phyloP scores from a whole-genome alignment of 2,329 filamentous ascomycete species.

The Chrysosporium queenslandicum region DNA sequence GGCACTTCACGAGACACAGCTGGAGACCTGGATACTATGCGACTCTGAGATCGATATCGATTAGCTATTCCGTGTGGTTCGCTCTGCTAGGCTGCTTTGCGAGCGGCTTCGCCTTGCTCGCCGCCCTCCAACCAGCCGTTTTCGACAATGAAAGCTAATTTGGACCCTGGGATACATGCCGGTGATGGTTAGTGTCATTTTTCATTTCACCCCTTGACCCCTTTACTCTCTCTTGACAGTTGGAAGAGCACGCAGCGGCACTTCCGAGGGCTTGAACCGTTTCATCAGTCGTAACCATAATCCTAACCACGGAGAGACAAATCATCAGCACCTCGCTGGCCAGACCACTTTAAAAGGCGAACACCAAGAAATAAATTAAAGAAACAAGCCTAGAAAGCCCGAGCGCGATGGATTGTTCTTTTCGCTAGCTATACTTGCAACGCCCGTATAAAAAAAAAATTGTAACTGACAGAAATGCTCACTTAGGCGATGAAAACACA shows the following conservation, averaged over 20 bases:
- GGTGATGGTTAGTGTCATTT: slow-evolving; percentile 6
- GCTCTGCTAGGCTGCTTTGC: background rate
- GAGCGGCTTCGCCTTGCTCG: background rate
- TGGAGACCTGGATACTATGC: slow-evolving; percentile 2
- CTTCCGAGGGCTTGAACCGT: background rate
- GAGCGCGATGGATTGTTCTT: background rate
- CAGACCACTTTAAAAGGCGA: too few relatives aligned
- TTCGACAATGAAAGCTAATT: slow-evolving; percentile 2
- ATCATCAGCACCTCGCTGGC: background rate
- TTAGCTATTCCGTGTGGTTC: background rate
- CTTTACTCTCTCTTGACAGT: background rate
- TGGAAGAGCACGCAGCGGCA: background rate
- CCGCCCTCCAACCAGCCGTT: background rate
- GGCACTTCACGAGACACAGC: background rate
- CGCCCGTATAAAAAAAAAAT: background rate
- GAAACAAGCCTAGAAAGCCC: background rate
- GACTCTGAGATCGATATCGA: background rate
- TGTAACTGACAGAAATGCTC: slow-evolving; percentile 6
- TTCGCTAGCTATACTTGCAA: background rate
- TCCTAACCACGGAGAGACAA: background rate
- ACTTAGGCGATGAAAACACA: slow-evolving; percentile 4
- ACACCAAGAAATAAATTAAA: too few relatives aligned
- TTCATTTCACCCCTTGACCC: background rate
- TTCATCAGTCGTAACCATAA: background rate
- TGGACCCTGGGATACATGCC: background rate